Conservation (phyloP, 768 basidiomycete genomes). For the Saitozyma sp. region DNA sequence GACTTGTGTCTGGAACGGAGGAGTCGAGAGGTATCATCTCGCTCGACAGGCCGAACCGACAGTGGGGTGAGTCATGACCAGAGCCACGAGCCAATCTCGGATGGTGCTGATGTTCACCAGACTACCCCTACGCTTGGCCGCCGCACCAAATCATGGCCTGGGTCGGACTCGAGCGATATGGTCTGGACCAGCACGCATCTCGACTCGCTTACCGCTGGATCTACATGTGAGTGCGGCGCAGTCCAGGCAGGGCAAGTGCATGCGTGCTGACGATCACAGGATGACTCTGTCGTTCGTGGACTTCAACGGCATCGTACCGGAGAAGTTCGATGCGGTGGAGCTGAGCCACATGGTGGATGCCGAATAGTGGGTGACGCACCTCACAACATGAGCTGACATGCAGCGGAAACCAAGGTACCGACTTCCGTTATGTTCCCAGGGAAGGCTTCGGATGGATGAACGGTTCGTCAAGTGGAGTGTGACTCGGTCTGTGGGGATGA, state of each 20-base stretch:
- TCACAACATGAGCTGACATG: slow-evolving; percentile 10
- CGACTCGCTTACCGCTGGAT: slow-evolving; percentile 91
- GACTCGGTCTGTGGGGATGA: background rate
- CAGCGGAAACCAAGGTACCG: slow-evolving; percentile 64
- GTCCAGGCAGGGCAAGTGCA: background rate
- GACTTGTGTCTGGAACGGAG: slow-evolving; percentile 93
- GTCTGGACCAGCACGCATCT: slow-evolving; percentile 89
- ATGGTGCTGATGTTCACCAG: slow-evolving; percentile 13
- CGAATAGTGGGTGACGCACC: slow-evolving; percentile 65
- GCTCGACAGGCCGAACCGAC: slow-evolving; percentile 91
- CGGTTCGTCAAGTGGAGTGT: slow-evolving; percentile 57
- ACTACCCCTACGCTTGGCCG: slow-evolving; percentile 71
- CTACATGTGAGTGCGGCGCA: slow-evolving; percentile 73
- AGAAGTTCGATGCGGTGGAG: slow-evolving; percentile 98
- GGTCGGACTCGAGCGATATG: slow-evolving; percentile 96
- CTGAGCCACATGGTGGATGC: slow-evolving; percentile 94
- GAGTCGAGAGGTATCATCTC: slow-evolving; percentile 94
- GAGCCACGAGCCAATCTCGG: no score
- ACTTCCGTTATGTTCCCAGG: slow-evolving; percentile 95
- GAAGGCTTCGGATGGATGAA: slow-evolving; percentile 99
- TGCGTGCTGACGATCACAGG: slow-evolving; percentile 25
- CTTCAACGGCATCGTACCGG: slow-evolving; percentile 96
- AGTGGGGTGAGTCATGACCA: slow-evolving; percentile 66
- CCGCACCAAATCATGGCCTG: slow-evolving; percentile 97
- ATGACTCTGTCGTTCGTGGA: slow-evolving; percentile 62